A percentile compares a stretch with the other conserved stretches of the same genome.
Evolutionary conservation across 225 moss, liverwort and hornwort genomes (phyloP).

Genomic region (Physcomitrium patens): DNA sequence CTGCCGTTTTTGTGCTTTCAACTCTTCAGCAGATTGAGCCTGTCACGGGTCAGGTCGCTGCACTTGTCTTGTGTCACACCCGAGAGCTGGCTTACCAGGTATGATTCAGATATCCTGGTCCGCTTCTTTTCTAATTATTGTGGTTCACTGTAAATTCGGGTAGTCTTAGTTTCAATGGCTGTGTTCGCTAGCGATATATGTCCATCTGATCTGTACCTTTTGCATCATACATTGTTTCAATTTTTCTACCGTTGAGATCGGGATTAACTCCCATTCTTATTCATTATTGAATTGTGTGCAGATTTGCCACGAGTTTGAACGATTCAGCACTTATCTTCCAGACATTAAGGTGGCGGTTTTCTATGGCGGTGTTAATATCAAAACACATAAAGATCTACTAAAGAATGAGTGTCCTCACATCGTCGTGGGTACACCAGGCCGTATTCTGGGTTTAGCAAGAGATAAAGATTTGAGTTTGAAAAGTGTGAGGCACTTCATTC

Average conservation of each 20-base stretch:
- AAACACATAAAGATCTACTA: constrained; percentile 90
- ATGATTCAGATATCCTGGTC: neutral
- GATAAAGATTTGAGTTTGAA: constrained; percentile 95
- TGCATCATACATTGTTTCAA: too few relatives aligned
- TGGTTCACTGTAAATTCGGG: too few relatives aligned
- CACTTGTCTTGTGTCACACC: constrained; percentile 90
- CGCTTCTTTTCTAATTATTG: too few relatives aligned
- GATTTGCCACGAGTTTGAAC: constrained; percentile 96
- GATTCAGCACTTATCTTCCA: constrained; percentile 92
- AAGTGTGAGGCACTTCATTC: constrained; percentile 98
- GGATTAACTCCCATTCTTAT: neutral
- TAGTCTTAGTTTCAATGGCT: too few relatives aligned
- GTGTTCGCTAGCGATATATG: too few relatives aligned
- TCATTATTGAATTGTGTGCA: neutral
- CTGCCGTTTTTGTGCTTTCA: constrained; percentile 91
- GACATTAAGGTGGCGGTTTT: constrained; percentile 97
- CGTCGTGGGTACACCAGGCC: constrained; percentile 92
- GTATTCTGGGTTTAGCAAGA: constrained; percentile 83
- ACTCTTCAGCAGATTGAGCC: constrained; percentile 97
- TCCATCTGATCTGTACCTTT: too few relatives aligned
- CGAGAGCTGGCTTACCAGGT: constrained; percentile 97
- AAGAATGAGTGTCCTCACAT: constrained; percentile 99
- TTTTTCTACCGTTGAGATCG: too few relatives aligned
- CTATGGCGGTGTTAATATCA: constrained; percentile 96
- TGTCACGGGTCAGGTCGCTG: constrained; percentile 93